Evolutionary conservation across 1,139 yeast species (phyloP), one percentile per base, ranked within the genome.

Genomic region (Pichia norvegensis): DNA sequence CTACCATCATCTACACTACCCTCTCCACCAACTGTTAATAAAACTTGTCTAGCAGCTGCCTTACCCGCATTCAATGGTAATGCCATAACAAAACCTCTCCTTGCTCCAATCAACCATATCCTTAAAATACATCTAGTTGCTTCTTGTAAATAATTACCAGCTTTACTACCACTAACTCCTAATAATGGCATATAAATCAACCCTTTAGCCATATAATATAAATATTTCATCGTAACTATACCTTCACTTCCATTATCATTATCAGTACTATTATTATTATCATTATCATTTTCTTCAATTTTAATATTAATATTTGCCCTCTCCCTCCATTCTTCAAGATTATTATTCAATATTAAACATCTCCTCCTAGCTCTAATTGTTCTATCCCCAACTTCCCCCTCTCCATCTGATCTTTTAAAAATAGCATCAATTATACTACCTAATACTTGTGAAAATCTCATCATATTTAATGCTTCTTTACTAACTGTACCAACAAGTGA

Each of bases 151-250:
- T 29, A 33, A 20, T 29, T 4, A 27, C 21, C 25, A 22, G 31
- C 29, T 23, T 35, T 33, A 11, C 29, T 19, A 33, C 9, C 27
- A 29, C 19, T 29, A 19, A 9, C 29, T n/a, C 29, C 38, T 55
- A 86, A 70, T 2, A 85, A 76, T 0, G 95, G 95, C 61, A 86
- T 71, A 61, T 86, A 88, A 29, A 86, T 81, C 63, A 87, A 70
- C 37, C 86, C 76, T 53, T 83, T 81, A 4, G 95, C 92, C 59
- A 85, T 85, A 62, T 83, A 85, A 61, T 85, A 87, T 40, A 83
- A 63, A 60, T 81, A 76, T 14, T 82, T 69, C 50, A 85, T 66
- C 3, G 83, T 68, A 14, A 81, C 69, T 47, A 80, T 80, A 47
- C 78, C 80, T 43, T 75, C 77, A 46, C 66, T 71, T 14, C 68